Base-by-base conservation (phyloP, 1,284 basidiomycete genomes). In the Trametes pubescens region DNA sequence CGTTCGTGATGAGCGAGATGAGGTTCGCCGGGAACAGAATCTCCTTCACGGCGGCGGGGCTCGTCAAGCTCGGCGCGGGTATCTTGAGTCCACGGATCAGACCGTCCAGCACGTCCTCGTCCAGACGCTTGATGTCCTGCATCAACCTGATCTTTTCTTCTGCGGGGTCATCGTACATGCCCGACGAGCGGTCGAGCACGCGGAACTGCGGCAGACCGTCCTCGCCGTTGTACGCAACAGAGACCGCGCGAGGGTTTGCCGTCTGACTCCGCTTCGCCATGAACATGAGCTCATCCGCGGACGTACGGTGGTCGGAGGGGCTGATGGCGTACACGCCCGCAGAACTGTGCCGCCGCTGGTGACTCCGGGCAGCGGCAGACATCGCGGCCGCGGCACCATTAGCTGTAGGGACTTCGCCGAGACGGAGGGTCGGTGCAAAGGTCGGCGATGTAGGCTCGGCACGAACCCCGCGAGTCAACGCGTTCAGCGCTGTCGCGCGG, bases 1-100 rank as follows among this genome's bases (percentile, higher is more conserved):
- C 98, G 78, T 99, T 99, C 22, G 96, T 98, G 65, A 98, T 92
- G 55, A 99, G 82, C 73, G 93, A 95, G 79, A 99, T 99, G 64
- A 99, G 87, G 78, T 99, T 99, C n/a, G 98, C 97, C 5, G 98
- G 98, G 91, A 99, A 99, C 47, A 99, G 84, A 59, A 99, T 96
- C 78, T 99, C 98, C 80, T 99, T 99, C 66, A 96, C 91, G 34
- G 92, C 90, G 21, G 96, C 94, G 1, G 96, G 94, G 74, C 95
- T 98, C 61, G 93, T 93, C 59, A 95, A 82, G 73, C 91, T 96
- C 0, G 98, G 94, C 21, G 91, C 87, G 18, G 97, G 96, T 61
- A 99, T 96, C 83, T 97, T 98, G 72, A 99, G 81, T 60, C 94
- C 92, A 62, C 93, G 88, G 72, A 99, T 90, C 46, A 99, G 85